Conservation (phyloP, 768 basidiomycete genomes). For the Tephrocybe rancida region DNA sequence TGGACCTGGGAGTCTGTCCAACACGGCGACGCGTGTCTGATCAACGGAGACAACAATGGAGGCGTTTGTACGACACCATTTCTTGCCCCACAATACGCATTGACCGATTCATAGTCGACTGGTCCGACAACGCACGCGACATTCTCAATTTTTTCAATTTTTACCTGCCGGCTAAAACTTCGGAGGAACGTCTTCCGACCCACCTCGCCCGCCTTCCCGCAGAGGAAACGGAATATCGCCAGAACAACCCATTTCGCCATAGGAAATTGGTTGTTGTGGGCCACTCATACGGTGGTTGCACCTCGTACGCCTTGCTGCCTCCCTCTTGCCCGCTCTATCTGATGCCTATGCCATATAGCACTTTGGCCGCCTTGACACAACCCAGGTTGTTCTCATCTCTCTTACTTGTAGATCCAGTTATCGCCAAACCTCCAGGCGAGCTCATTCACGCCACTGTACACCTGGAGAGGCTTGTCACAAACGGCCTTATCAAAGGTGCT, state of each 20-base stretch:
- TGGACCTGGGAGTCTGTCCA: constrained; percentile 86
- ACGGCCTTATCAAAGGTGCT: constrained; percentile 42
- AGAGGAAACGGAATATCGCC: constrained; percentile 43
- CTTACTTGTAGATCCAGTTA: constrained; percentile 80
- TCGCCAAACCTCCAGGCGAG: constrained; percentile 32
- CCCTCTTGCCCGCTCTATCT: neutral
- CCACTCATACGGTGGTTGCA: constrained; percentile 85
- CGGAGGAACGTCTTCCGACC: constrained; percentile 44
- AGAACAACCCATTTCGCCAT: constrained; percentile 45
- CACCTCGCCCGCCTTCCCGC: constrained; percentile 53
- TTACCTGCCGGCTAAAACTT: constrained; percentile 56
- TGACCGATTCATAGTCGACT: constrained; percentile 55
- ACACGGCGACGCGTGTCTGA: constrained; percentile 80
- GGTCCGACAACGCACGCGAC: constrained; percentile 79
- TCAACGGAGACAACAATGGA: constrained; percentile 63
- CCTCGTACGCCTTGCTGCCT: constrained; percentile 50
- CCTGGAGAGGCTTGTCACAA: too few relatives aligned
- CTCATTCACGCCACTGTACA: constrained; percentile 8
- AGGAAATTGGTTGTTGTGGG: constrained; percentile 72
- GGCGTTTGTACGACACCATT: constrained; percentile 52
- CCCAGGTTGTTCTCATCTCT: constrained; percentile 74
- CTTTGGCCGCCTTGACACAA: constrained; percentile 63
- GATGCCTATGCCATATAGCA: constrained; percentile 32
- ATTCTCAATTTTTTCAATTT: constrained; percentile 72
- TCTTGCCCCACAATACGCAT: neutral